Conservation (phyloP, 1,284 basidiomycete species). For the Trametes polyzona region DNA sequence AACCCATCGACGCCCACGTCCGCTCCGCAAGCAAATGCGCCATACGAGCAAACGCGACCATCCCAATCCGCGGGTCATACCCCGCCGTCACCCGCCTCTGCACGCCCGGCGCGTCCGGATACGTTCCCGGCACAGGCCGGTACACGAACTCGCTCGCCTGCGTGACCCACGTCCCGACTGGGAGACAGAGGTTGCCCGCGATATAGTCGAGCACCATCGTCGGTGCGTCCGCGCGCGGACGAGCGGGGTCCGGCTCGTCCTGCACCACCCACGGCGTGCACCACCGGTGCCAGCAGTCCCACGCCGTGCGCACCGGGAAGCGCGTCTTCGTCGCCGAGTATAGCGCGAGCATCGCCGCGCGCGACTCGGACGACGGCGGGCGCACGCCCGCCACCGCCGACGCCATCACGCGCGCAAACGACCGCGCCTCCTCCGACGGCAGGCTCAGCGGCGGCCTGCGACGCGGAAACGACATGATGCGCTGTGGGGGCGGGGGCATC, state of each 20-base stretch:
- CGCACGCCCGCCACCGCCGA: slow-evolving; percentile 15
- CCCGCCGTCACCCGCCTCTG: slow-evolving; percentile 11
- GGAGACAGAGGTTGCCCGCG: slow-evolving; percentile 17
- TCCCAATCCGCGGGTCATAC: slow-evolving; percentile 23
- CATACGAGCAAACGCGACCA: slow-evolving; percentile 21
- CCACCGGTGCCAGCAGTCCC: slow-evolving; percentile 32
- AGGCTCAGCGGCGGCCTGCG: slow-evolving; percentile 22
- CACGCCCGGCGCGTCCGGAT: slow-evolving; percentile 23
- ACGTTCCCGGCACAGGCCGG: slow-evolving; percentile 24
- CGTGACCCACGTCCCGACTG: slow-evolving; percentile 12
- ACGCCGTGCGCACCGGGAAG: slow-evolving; percentile 20
- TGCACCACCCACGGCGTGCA: slow-evolving; percentile 25
- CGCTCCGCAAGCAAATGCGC: slow-evolving; percentile 17
- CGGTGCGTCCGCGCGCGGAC: neutral
- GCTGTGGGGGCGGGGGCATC: slow-evolving; percentile 7
- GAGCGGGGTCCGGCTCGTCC: neutral
- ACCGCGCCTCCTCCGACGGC: slow-evolving; percentile 14
- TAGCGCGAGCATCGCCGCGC: slow-evolving; percentile 19
- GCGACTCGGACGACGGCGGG: slow-evolving; percentile 16
- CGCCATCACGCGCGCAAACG: slow-evolving; percentile 20
- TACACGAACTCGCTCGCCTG: slow-evolving; percentile 13
- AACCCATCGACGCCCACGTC: slow-evolving; percentile 12
- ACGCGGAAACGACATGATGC: slow-evolving; percentile 16
- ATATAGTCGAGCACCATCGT: slow-evolving; percentile 21
- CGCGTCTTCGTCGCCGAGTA: slow-evolving; percentile 17